Percentiles rank a stretch among this genome's conserved stretches.
Evolutionary conservation across 768 basidiomycete genomes (phyloP).

Genomic region (Lactifluus echinatus): DNA sequence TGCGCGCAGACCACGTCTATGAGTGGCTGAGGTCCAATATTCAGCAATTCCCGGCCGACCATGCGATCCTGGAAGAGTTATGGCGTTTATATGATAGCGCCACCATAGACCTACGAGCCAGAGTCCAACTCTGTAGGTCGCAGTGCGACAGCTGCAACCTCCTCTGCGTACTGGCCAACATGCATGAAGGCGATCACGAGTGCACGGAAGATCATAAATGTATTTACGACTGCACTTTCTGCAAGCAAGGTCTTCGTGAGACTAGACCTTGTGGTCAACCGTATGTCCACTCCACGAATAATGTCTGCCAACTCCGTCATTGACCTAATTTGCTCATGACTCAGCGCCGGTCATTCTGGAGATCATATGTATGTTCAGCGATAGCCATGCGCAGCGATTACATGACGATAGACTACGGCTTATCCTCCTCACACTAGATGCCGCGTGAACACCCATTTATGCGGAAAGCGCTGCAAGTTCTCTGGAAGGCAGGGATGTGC

Average conservation of each 20-base stretch:
- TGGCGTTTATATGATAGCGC: slow-evolving; percentile 35
- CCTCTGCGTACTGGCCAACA: slow-evolving; percentile 36
- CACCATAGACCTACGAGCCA: slow-evolving; percentile 37
- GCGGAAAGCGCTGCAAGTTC: slow-evolving; percentile 42
- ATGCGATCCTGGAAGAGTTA: slow-evolving; percentile 39
- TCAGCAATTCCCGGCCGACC: slow-evolving; percentile 34
- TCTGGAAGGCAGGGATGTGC: slow-evolving; percentile 42
- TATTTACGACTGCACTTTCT: slow-evolving; percentile 35
- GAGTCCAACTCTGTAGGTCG: slow-evolving; percentile 40
- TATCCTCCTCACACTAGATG: too few relatives aligned
- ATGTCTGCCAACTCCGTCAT: neutral
- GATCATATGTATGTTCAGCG: slow-evolving; percentile 46
- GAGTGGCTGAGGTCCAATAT: slow-evolving; percentile 45
- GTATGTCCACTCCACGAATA: slow-evolving; percentile 28
- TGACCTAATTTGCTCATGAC: too few relatives aligned
- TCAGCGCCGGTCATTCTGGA: slow-evolving; percentile 50
- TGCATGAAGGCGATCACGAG: slow-evolving; percentile 38
- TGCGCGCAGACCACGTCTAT: slow-evolving; percentile 39
- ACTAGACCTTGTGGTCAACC: slow-evolving; percentile 39
- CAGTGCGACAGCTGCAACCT: slow-evolving; percentile 42
- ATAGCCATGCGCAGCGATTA: too few relatives aligned
- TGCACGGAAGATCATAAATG: slow-evolving; percentile 45
- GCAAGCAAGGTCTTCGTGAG: slow-evolving; percentile 27
- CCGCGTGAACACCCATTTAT: slow-evolving; percentile 40
- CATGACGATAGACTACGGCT: slow-evolving; percentile 32